Evolutionary conservation across 2,329 filamentous ascomycete species (phyloP).

Genomic region (Phialocephala sp.): DNA sequence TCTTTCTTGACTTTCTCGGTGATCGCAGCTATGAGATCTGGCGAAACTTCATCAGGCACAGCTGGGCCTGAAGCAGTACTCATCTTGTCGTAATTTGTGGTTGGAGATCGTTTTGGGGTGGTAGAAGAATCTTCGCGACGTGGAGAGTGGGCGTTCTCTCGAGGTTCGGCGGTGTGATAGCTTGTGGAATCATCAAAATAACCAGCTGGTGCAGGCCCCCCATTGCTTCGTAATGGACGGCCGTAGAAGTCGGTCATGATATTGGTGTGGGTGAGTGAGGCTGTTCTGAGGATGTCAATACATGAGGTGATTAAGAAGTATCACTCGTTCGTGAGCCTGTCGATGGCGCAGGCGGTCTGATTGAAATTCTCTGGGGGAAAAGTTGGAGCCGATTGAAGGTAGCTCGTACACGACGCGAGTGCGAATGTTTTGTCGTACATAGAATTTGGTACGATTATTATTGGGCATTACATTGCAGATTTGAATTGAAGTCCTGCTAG

Average conservation of each 20-base stretch:
- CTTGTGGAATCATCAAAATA: slow-evolving; percentile 34
- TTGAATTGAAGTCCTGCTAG: neutral
- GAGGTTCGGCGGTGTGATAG: slow-evolving; percentile 34
- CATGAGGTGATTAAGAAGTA: slow-evolving; percentile 24
- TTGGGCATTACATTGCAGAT: neutral
- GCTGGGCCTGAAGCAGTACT: slow-evolving; percentile 26
- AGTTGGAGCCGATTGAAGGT: slow-evolving; percentile 14
- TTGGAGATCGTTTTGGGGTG: slow-evolving; percentile 31
- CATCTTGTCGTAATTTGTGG: slow-evolving; percentile 32
- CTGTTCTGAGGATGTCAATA: slow-evolving; percentile 31
- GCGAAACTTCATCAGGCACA: slow-evolving; percentile 54
- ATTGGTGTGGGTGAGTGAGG: slow-evolving; percentile 33
- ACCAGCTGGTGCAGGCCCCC: slow-evolving; percentile 21
- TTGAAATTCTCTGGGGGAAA: neutral
- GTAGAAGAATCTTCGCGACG: slow-evolving; percentile 30
- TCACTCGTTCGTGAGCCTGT: neutral
- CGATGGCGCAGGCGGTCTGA: neutral
- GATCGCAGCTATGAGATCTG: slow-evolving; percentile 65
- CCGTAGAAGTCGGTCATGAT: slow-evolving; percentile 38
- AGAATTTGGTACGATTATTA: slow-evolving; percentile 1
- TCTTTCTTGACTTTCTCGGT: slow-evolving; percentile 62
- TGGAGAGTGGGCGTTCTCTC: slow-evolving; percentile 31
- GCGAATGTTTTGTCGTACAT: neutral
- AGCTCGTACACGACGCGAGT: neutral
- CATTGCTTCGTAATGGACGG: slow-evolving; percentile 32